Conservation (phyloP, 805 yeast genomes). For the Pichia rugopelliculosa region DNA sequence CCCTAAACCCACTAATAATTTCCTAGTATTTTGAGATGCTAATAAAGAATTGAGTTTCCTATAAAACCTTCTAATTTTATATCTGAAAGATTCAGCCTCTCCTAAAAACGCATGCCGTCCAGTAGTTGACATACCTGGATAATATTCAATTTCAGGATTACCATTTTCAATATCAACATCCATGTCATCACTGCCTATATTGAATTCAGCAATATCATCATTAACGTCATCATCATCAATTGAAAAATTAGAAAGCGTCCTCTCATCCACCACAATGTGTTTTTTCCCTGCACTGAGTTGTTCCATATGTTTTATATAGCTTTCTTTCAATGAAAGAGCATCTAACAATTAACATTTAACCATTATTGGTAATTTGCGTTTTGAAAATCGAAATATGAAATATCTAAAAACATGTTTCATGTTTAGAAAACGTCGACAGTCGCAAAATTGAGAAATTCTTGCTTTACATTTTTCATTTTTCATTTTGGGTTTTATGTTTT, state of each 20-base stretch:
- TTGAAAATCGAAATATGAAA: background rate
- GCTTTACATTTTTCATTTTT: too few species aligned
- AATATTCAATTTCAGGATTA: constrained; percentile 7
- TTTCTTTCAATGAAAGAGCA: background rate
- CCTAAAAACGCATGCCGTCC: constrained; percentile 6
- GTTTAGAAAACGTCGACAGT: background rate
- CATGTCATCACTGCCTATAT: constrained; percentile 18
- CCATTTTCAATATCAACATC: background rate
- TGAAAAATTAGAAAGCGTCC: background rate
- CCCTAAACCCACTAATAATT: constrained; percentile 5
- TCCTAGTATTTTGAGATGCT: constrained; percentile 1
- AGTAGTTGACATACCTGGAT: constrained; percentile 7
- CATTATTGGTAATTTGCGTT: background rate
- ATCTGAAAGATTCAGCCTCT: constrained; percentile 1
- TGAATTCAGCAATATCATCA: constrained; percentile 17
- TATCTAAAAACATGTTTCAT: background rate
- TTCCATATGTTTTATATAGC: background rate
- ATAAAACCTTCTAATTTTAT: background rate
- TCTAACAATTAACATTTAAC: too few species aligned
- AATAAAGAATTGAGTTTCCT: background rate
- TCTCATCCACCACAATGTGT: background rate
- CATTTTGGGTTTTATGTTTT: background rate
- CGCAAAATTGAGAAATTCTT: background rate
- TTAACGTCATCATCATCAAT: constrained; percentile 5
- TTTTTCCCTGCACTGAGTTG: background rate